Conservation (phyloP, 306 rosid genomes). For the Sicyos edulis region DNA sequence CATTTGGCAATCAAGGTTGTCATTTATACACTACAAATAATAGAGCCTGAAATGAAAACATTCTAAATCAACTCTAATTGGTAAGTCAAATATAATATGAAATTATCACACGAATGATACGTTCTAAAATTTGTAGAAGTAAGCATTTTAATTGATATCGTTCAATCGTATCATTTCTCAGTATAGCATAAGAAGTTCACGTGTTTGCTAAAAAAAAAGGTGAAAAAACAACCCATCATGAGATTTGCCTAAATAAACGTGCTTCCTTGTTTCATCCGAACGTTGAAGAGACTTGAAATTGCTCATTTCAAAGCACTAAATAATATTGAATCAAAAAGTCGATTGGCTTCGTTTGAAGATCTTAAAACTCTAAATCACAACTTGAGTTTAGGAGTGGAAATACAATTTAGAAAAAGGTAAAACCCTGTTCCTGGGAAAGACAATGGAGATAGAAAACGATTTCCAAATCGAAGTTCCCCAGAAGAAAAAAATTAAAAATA, state of each 20-base stretch:
- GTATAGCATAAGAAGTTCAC: not conserved
- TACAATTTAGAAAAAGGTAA: not conserved
- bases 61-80: not conserved
- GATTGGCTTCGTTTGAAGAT: not conserved
- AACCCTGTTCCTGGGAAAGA: not conserved
- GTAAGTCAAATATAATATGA: not conserved
- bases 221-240: not conserved
- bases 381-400: not conserved
- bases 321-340: not conserved
- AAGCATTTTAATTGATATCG: not conserved
- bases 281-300: not conserved
- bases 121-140: slow-evolving; percentile 4
- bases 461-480: not conserved
- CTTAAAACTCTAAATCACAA: not conserved
- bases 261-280: not conserved
- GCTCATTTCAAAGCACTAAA: not conserved
- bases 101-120: not conserved
- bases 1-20: slow-evolving; percentile 3
- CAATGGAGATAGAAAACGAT: not conserved
- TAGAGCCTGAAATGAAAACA: not conserved
- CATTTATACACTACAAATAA: not conserved
- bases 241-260: not conserved
- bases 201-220: no score
- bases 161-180: not conserved
- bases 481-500: no score